Base-by-base conservation (phyloP, 2,329 filamentous ascomycete species). In the Fusarium subtropicale region DNA sequence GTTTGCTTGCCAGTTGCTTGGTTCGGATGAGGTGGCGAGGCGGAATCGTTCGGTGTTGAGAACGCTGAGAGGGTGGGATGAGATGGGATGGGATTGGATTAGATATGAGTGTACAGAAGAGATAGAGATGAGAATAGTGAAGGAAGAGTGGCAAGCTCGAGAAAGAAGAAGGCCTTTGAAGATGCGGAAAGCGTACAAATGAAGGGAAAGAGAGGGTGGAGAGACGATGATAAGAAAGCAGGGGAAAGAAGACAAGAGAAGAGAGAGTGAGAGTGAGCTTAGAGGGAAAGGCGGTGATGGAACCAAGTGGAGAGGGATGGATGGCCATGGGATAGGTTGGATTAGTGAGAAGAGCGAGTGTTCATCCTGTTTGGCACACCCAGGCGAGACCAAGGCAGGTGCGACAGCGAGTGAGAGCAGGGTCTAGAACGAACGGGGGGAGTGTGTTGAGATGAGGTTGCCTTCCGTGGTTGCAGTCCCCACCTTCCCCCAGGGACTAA, bases 231-330 rank as follows among this genome's bases (percentile, higher is more conserved):
- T 75, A 76, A 76, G 75, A 72, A 75, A 64, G 69, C 72, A 76
- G 74, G 74, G 73, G 73, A 71, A 72, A 64, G 74, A 75, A 73
- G 71, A 77, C 69, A 71, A 76, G 71, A 75, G 70, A 76, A 72
- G 72, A 76, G 74, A 76, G 75, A 74, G 74, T 75, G 76, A 77
- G 74, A 76, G 75, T 75, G 75, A 75, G 76, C 34, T 74, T 69
- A 74, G 68, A 72, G 71, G 72, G 73, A 78, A 76, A 72, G 74
- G 76, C 77, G 77, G 77, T 77, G 77, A 78, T 79, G 75, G 71
- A 76, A 75, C 73, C 56, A 70, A 64, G 73, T 76, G 72, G 76
- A 74, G 72, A 74, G 68, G 68, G 71, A 77, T 79, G 68, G 77
- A 78, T 75, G 70, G 72, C 70, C 63, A 69, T 73, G 69, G 75